Evolutionary conservation across 345 rosid species (phyloP).

Genomic region (Anacardium occidentale): DNA sequence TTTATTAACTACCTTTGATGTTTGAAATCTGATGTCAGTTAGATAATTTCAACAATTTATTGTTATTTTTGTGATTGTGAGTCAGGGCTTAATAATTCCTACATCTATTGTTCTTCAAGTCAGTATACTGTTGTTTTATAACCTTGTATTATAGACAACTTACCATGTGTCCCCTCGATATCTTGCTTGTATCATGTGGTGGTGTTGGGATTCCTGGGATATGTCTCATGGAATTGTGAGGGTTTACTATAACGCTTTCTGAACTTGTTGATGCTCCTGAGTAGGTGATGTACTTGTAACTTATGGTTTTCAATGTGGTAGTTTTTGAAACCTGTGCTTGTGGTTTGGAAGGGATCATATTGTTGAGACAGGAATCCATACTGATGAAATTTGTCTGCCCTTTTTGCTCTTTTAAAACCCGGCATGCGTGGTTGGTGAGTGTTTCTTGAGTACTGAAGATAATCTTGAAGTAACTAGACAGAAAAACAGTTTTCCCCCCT

Average conservation of each 20-base stretch:
- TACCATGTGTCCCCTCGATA: no score
- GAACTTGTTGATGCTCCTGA: background rate
- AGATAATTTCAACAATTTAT: no score
- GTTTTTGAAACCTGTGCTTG: background rate
- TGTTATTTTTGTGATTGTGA: background rate
- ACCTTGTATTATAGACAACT: background rate
- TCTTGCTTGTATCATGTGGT: background rate
- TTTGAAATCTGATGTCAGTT: background rate
- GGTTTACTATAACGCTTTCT: background rate
- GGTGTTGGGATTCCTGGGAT: background rate
- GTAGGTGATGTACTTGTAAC: background rate
- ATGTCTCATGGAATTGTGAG: background rate
- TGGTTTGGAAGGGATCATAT: background rate
- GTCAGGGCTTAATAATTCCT: background rate
- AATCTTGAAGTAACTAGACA: background rate
- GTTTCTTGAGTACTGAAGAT: background rate
- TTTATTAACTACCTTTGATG: background rate
- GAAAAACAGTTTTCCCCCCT: background rate
- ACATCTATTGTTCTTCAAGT: no score
- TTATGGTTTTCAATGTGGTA: background rate
- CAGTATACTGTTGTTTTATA: background rate
- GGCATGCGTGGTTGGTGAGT: background rate
- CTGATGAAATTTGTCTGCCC: background rate
- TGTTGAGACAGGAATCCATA: background rate
- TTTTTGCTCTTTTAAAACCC: background rate